phyloP scores from a whole-genome alignment of 495 filamentous ascomycete species.

The Aspergillus kassunensis region DNA sequence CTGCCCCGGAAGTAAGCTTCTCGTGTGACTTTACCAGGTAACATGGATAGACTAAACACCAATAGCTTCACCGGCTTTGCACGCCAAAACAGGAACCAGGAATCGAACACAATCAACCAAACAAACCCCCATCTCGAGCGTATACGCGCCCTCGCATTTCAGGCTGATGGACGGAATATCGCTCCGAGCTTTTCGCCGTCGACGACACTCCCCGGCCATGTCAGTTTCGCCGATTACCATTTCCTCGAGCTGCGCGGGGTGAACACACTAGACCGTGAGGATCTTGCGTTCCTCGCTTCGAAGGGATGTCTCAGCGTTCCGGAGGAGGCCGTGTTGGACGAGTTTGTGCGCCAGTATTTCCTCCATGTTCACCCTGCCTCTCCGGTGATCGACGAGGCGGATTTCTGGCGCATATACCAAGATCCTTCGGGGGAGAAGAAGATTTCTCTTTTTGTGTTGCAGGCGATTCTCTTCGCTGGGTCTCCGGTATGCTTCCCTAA shows the following conservation, averaged over 20 bases:
- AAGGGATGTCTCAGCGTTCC: slow-evolving; percentile 44
- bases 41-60: neutral
- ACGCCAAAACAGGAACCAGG: neutral
- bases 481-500: slow-evolving; percentile 34
- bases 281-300: slow-evolving; percentile 39
- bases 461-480: slow-evolving; percentile 44
- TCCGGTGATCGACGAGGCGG: slow-evolving; percentile 44
- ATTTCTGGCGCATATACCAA: slow-evolving; percentile 44
- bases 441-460: slow-evolving; percentile 46
- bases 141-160: slow-evolving; percentile 3
- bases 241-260: slow-evolving; percentile 37
- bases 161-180: neutral
- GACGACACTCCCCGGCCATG: slow-evolving; percentile 7
- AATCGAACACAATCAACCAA: slow-evolving; percentile 1
- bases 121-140: slow-evolving; percentile 13
- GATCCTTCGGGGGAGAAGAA: slow-evolving; percentile 14
- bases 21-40: neutral
- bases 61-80: slow-evolving; percentile 10
- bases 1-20: slow-evolving; percentile 25
- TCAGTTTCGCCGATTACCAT: slow-evolving; percentile 25
- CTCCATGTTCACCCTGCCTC: slow-evolving; percentile 43
- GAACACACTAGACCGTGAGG: slow-evolving; percentile 35
- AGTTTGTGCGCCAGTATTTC: slow-evolving; percentile 47
- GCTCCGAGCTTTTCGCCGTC: neutral
- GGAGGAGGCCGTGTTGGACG: slow-evolving; percentile 30